phyloP scores from a whole-genome alignment of 305 asterid genomes.

The Fraxinus nigra region DNA sequence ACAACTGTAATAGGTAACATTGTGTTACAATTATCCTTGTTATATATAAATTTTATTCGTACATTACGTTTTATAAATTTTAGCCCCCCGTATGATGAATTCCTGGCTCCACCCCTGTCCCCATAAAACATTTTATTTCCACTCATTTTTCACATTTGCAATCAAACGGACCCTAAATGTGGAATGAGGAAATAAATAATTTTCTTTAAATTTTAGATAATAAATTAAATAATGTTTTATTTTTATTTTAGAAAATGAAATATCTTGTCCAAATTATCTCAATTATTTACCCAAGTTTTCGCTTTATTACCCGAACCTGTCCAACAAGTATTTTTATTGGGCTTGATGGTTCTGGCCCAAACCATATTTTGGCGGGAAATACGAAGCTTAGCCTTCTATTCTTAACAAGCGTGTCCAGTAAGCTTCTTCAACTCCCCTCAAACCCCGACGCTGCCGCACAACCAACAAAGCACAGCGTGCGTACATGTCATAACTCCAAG shows the following conservation, averaged over 20 bases:
- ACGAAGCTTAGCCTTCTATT: slow-evolving; percentile 25
- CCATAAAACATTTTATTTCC: too few species aligned
- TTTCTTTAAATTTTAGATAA: too few species aligned
- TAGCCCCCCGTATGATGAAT: too few species aligned
- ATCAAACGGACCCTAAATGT: background rate
- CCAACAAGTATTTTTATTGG: background rate
- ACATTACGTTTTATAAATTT: too few species aligned
- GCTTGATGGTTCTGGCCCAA: slow-evolving; percentile 8
- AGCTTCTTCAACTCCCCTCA: slow-evolving; percentile 12
- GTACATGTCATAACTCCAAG: background rate
- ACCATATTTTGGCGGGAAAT: slow-evolving; percentile 38
- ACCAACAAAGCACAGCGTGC: background rate
- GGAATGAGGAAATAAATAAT: background rate
- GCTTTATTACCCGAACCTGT: background rate
- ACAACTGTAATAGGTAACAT: too few species aligned
- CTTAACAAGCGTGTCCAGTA: slow-evolving; percentile 23
- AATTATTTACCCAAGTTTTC: background rate
- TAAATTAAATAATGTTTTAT: too few species aligned
- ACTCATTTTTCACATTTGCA: too few species aligned
- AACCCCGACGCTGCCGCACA: background rate
- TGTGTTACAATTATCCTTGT: too few species aligned
- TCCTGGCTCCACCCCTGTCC: too few species aligned
- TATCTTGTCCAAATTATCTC: background rate
- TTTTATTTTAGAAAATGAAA: too few species aligned
- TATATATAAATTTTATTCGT: too few species aligned